Percentiles rank a stretch among this genome's conserved stretches.
Conservation (phyloP, 345 rosid genomes). For the Gossypium mustelinum region DNA sequence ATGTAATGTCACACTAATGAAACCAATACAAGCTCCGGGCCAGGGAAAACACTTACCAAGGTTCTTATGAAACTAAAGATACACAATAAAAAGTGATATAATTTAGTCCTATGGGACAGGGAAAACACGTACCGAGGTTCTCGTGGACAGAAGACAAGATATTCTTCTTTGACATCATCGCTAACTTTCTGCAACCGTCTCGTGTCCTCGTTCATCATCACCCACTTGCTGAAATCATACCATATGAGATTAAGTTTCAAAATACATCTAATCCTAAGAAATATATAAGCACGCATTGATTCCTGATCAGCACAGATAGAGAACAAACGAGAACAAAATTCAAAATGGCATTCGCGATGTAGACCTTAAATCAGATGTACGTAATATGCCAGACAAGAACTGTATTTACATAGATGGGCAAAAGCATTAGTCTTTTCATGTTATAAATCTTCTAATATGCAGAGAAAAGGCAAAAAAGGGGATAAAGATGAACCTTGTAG, state of each 20-base stretch:
- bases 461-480: neutral
- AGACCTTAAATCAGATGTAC: neutral
- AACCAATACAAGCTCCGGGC: too few relatives aligned
- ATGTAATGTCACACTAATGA: too few relatives aligned
- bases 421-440: neutral
- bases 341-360: neutral
- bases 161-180: conserved; percentile 86
- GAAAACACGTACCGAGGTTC: conserved; percentile 51
- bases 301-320: neutral
- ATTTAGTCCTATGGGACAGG: neutral
- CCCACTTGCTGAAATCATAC: conserved; percentile 78
- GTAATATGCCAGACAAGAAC: too few relatives aligned
- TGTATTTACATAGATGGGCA: too few relatives aligned
- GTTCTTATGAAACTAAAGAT: neutral
- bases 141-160: conserved; percentile 63
- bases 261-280: neutral
- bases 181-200: conserved; percentile 85
- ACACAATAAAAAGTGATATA: neutral
- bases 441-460: neutral
- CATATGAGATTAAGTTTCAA: conserved; percentile 11
- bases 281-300: neutral
- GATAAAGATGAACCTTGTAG: conserved; percentile 58
- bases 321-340: too few relatives aligned
- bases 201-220: conserved; percentile 94
- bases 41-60: too few relatives aligned